phyloP scores from a whole-genome alignment of 495 filamentous ascomycete genomes.

The Parmelia sp. region DNA sequence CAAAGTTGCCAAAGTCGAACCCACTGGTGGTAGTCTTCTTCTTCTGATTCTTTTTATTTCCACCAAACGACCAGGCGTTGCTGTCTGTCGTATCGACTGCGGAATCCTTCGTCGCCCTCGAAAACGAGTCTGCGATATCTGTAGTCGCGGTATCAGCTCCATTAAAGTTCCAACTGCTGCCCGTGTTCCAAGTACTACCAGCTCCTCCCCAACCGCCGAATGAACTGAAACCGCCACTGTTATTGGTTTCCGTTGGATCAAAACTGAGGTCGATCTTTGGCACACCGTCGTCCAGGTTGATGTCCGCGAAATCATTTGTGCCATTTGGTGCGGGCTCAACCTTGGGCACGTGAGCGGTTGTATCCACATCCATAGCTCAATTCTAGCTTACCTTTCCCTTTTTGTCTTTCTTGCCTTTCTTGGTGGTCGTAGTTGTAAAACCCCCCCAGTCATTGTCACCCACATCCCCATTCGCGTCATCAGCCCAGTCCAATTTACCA shows the following conservation, averaged over 20 bases:
- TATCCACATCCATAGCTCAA: neutral
- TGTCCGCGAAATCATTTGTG: conserved; percentile 40
- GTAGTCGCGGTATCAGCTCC: conserved; percentile 17
- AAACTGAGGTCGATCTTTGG: conserved; percentile 45
- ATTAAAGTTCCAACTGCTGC: conserved; percentile 35
- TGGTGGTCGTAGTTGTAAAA: conserved; percentile 29
- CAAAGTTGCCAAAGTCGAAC: conserved; percentile 45
- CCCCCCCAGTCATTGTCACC: conserved; percentile 32
- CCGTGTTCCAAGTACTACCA: conserved; percentile 37
- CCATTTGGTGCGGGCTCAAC: conserved; percentile 19
- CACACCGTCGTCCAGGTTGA: conserved; percentile 38
- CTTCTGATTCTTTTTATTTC: conserved; percentile 35
- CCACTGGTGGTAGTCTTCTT: conserved; percentile 35
- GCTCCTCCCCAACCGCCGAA: conserved; percentile 41
- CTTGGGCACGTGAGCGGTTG: conserved; percentile 13
- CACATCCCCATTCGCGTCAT: conserved; percentile 36
- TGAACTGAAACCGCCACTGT: conserved; percentile 31
- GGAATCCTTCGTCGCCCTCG: conserved; percentile 33
- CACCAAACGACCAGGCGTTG: conserved; percentile 35
- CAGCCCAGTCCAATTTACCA: conserved; percentile 29
- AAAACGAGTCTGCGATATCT: conserved; percentile 27
- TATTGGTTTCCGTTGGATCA: conserved; percentile 33
- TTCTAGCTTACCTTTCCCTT: conserved; percentile 41
- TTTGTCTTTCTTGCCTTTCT: conserved; percentile 43
- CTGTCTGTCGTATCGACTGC: conserved; percentile 22